These are phyloP conservation scores for Triadica sebifera DNA, from an alignment of 345 rosid species.

Conservation along the genomic window DNA sequence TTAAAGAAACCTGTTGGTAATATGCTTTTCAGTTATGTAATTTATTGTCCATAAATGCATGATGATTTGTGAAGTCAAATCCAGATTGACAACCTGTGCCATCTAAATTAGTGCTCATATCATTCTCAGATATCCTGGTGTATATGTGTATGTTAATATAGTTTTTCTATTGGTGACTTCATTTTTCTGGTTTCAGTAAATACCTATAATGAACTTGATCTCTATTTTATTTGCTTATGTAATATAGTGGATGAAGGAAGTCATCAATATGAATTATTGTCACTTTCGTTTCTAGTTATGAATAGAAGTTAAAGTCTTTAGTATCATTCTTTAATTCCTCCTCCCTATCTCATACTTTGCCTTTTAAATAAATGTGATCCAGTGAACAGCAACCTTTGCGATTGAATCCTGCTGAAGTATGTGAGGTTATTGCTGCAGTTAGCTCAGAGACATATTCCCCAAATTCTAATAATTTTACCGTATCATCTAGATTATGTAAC, in stretches of 20 bases:
- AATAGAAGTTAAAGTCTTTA: constrained; percentile 6
- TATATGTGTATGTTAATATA: not conserved
- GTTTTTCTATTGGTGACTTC: not conserved
- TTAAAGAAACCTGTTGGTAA: not conserved
- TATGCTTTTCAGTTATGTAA: not conserved
- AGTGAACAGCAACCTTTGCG: constrained; percentile 98
- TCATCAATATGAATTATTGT: constrained; percentile 5
- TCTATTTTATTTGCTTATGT: constrained; percentile 5
- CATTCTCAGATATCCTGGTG: not conserved
- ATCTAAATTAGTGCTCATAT: not conserved
- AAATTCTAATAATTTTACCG: constrained; percentile 56
- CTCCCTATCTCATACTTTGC: constrained; percentile 22
- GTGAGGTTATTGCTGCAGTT: constrained; percentile 95
- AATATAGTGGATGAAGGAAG: not conserved
- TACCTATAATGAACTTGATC: not conserved
- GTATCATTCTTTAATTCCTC: constrained; percentile 1
- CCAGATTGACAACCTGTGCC: not conserved
- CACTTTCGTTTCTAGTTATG: not conserved
- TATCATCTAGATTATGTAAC: constrained; percentile 74
- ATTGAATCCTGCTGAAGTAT: constrained; percentile 78
- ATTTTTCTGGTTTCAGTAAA: not conserved
- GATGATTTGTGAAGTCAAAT: constrained; percentile 9
- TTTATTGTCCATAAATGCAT: constrained; percentile 7
- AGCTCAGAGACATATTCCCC: constrained; percentile 72
- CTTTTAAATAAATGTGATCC: constrained; percentile 29